These are phyloP conservation scores for Tubosaeta sp. DNA, from an alignment of 768 basidiomycete genomes.

Conservation along the genomic window DNA sequence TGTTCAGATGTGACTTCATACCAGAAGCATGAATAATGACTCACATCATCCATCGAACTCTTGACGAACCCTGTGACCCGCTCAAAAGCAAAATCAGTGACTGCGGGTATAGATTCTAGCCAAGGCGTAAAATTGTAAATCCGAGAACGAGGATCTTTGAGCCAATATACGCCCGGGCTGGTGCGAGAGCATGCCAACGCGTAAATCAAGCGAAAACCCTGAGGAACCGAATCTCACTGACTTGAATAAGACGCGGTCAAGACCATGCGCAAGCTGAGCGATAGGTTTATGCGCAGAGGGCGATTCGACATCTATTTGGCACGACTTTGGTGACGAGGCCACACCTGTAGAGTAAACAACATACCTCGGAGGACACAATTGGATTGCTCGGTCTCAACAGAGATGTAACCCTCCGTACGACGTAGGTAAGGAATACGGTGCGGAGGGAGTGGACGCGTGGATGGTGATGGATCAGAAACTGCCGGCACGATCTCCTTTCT, in stretches of 20 bases:
- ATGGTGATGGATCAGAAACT: not conserved
- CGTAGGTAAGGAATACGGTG: slow-evolving; percentile 25
- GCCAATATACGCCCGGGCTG: slow-evolving; percentile 86
- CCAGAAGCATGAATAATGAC: slow-evolving; percentile 8
- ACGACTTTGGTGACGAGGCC: not conserved
- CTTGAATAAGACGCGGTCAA: slow-evolving; percentile 76
- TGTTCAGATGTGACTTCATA: not conserved
- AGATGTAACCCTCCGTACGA: slow-evolving; percentile 24
- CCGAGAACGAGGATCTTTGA: slow-evolving; percentile 79
- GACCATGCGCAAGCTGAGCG: slow-evolving; percentile 57
- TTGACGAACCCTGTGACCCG: slow-evolving; percentile 67
- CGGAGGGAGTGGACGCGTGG: slow-evolving; percentile 14
- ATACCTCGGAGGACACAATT: slow-evolving; percentile 17
- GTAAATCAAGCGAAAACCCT: not conserved
- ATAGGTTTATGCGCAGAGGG: slow-evolving; percentile 48
- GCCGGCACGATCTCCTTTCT: slow-evolving; percentile 4
- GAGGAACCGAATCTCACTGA: slow-evolving; percentile 30
- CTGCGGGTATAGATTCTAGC: slow-evolving; percentile 68
- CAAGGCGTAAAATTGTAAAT: slow-evolving; percentile 81
- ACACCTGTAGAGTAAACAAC: not conserved
- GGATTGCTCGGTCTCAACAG: slow-evolving; percentile 2
- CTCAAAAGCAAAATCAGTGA: slow-evolving; percentile 83
- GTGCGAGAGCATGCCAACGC: not conserved
- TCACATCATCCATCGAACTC: slow-evolving; percentile 72
- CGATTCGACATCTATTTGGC: slow-evolving; percentile 40